Conservation (phyloP, 371 early-diverging fungal genomes). For the Mycotypha africana region DNA sequence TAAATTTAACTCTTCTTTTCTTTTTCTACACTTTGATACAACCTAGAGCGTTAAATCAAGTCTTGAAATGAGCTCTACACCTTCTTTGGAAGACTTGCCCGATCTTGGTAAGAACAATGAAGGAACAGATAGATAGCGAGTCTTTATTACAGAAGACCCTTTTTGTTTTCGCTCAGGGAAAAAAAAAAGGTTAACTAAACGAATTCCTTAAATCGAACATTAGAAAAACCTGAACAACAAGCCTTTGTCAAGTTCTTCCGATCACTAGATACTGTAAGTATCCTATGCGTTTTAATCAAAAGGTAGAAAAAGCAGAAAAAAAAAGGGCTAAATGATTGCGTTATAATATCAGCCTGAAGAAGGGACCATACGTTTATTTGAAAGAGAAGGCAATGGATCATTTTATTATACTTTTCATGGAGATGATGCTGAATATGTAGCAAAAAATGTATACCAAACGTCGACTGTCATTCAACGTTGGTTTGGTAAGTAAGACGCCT, state of each 20-base stretch:
- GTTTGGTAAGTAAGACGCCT: slow-evolving; percentile 49
- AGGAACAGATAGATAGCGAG: too few species aligned
- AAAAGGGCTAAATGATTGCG: neutral
- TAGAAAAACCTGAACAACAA: slow-evolving; percentile 35
- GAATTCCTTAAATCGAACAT: too few species aligned
- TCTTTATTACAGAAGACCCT: too few species aligned
- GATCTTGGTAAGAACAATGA: too few species aligned
- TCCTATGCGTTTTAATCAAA: too few species aligned
- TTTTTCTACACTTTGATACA: too few species aligned
- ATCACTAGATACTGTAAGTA: slow-evolving; percentile 16
- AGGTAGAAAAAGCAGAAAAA: slow-evolving; percentile 1
- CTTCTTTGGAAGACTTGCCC: too few species aligned
- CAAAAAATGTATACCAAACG: slow-evolving; percentile 84
- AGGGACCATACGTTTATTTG: slow-evolving; percentile 68
- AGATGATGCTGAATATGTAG: slow-evolving; percentile 81
- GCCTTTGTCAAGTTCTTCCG: slow-evolving; percentile 30
- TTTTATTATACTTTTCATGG: slow-evolving; percentile 81
- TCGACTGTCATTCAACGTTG: slow-evolving; percentile 85
- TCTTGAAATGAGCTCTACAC: too few species aligned
- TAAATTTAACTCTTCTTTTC: too few species aligned
- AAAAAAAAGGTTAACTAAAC: too few species aligned
- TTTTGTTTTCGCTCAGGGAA: too few species aligned
- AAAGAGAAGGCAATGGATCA: slow-evolving; percentile 48
- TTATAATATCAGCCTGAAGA: slow-evolving; percentile 20
- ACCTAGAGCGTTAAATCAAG: too few species aligned